A percentile compares a stretch with the other conserved stretches of the same genome.
Conservation (phyloP, 495 filamentous ascomycete species). For the Cenococcum geophilum region DNA sequence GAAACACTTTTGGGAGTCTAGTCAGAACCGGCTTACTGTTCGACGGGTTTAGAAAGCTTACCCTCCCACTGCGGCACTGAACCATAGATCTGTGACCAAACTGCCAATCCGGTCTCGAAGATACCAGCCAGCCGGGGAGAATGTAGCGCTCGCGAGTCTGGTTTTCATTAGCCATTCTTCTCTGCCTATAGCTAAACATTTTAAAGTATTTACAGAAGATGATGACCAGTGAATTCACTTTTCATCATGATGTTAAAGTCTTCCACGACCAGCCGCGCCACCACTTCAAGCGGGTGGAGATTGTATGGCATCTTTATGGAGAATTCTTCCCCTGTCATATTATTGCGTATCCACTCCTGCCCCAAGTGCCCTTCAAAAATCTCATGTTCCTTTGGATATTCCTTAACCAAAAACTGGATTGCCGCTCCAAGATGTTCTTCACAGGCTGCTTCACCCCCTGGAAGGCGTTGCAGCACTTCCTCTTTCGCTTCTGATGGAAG, state of each 20-base stretch:
- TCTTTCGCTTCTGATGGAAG: constrained; percentile 42
- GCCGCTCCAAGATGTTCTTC: constrained; percentile 48
- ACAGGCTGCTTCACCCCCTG: constrained; percentile 47
- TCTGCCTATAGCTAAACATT: neutral
- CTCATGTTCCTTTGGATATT: constrained; percentile 45
- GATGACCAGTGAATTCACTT: constrained; percentile 43
- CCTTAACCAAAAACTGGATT: constrained; percentile 45
- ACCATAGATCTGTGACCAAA: constrained; percentile 48
- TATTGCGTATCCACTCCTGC: constrained; percentile 42
- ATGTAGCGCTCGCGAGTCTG: constrained; percentile 52
- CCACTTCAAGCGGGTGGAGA: constrained; percentile 49
- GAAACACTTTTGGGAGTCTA: neutral
- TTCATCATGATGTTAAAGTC: constrained; percentile 52
- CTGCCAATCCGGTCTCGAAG: constrained; percentile 51
- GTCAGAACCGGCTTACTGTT: constrained; percentile 43
- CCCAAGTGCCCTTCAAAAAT: constrained; percentile 30
- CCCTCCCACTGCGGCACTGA: constrained; percentile 52
- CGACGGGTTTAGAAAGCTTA: constrained; percentile 47
- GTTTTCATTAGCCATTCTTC: neutral
- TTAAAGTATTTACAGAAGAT: constrained; percentile 45
- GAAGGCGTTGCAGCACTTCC: constrained; percentile 47
- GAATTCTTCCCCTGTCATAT: constrained; percentile 47
- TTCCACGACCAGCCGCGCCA: constrained; percentile 53
- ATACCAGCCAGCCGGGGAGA: constrained; percentile 54
- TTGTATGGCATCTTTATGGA: constrained; percentile 34